Evolutionary conservation across 495 filamentous ascomycete genomes (phyloP).

Genomic region (Xylaria curta): DNA sequence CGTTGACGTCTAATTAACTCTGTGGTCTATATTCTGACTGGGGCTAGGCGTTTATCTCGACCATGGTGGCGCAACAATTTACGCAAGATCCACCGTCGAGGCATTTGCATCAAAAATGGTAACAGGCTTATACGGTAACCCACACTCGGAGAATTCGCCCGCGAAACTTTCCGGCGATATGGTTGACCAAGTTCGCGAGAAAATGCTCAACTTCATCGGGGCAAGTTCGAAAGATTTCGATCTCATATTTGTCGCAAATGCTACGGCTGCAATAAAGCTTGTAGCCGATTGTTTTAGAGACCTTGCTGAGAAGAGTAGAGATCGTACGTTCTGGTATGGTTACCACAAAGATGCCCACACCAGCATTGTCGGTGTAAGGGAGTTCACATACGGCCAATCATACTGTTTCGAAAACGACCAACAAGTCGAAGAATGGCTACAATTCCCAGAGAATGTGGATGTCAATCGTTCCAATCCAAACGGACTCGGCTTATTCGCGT

Average conservation of each 20-base stretch:
- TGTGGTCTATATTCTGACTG: constrained; percentile 7
- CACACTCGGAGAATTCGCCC: constrained; percentile 73
- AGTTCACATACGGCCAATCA: constrained; percentile 60
- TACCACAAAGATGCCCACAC: constrained; percentile 80
- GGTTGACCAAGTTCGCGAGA: constrained; percentile 64
- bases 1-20: neutral
- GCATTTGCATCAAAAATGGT: constrained; percentile 64
- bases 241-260: constrained; percentile 71
- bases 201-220: constrained; percentile 66
- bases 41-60: constrained; percentile 68
- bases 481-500: constrained; percentile 69
- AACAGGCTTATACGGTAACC: constrained; percentile 72
- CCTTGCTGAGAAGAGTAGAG: constrained; percentile 51
- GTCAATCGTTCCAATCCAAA: constrained; percentile 35
- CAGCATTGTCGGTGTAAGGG: constrained; percentile 72
- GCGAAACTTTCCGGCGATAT: constrained; percentile 65
- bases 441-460: constrained; percentile 33
- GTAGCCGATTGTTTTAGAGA: constrained; percentile 71
- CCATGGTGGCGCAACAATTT: constrained; percentile 77
- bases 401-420: constrained; percentile 68
- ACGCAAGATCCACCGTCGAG: constrained; percentile 66
- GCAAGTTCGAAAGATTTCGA: constrained; percentile 70
- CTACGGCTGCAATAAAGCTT: constrained; percentile 72
- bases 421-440: constrained; percentile 72
- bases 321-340: constrained; percentile 68